Evolutionary conservation across 2,329 filamentous ascomycete genomes (phyloP), one percentile per base, ranked within the genome.

Genomic region (Neocucurbitaria cava): DNA sequence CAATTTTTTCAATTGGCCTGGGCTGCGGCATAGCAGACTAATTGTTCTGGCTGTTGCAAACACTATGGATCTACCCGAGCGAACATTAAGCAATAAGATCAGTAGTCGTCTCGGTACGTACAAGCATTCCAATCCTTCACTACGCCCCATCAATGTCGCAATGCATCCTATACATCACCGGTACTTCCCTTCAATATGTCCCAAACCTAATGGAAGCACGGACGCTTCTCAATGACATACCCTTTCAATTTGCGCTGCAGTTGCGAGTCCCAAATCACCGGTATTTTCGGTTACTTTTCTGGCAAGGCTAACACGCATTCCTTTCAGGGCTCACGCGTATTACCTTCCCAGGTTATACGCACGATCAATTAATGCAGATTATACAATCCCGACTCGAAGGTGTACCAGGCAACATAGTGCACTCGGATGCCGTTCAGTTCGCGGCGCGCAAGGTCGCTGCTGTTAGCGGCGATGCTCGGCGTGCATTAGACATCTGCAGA

Each of bases 1-100:
- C 80, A 99, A 99, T 76, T 99, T 99, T 77, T 99, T 99, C 84
- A 99, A 99, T 72, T 99, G 95, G 95, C 95, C 95, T 3, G 90
- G 91, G 10, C 82, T 98, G 49, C 86, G 91, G 45, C 93, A 99
- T 76, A 96, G 92, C 49, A 87, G 93, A 44, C 83, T 99, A 40
- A 97, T 99, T 74, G 96, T 99, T 6, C 86, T 99, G 6, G 96
- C 96, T 10, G 95, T 99, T 17, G 96, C 95, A 47, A 99, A 99
- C 76, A 99, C 95, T 21, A 99, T 99, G 95, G 95, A 99, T 78
- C 79, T 99, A 53, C 95, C 95, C 0, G 95, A 99, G 77, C 85
- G 95, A 71, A 99, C 95, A 0, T 82, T 99, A 33, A 96, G 92
- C 77, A 99, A 99, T 80, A 99, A 99, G 76, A 99, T 99, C 74